Evolutionary conservation across 2,329 filamentous ascomycete species (phyloP).

Genomic region (Aspergillus sp.): DNA sequence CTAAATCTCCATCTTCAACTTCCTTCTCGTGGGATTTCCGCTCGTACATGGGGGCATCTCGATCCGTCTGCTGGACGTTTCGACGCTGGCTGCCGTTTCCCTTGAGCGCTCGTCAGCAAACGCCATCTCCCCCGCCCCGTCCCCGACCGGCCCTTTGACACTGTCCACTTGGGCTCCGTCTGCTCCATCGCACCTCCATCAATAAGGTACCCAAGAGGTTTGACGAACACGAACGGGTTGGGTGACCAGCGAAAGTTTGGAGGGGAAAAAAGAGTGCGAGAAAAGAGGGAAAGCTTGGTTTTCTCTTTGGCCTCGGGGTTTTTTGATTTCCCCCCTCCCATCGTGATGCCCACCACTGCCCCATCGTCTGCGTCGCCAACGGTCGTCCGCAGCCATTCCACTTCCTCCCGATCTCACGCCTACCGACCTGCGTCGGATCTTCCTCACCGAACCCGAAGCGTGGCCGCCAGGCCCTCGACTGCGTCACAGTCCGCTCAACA

Average conservation of each 20-base stretch:
- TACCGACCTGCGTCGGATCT: slow-evolving; percentile 37
- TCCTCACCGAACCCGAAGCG: slow-evolving; percentile 44
- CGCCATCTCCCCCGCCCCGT: slow-evolving; percentile 15
- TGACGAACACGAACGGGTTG: too few relatives aligned
- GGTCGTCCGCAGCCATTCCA: slow-evolving; percentile 48
- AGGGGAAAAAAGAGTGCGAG: background rate
- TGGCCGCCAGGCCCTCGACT: slow-evolving; percentile 37
- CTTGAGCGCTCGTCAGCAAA: slow-evolving; percentile 17
- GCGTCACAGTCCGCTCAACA: slow-evolving; percentile 30
- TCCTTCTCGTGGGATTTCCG: too few relatives aligned
- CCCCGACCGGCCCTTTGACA: slow-evolving; percentile 15
- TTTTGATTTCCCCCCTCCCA: slow-evolving; percentile 4
- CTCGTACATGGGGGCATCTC: too few relatives aligned
- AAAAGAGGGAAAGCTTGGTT: background rate
- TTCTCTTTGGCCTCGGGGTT: slow-evolving; percentile 1
- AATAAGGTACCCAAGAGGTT: background rate
- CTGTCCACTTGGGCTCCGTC: slow-evolving; percentile 8
- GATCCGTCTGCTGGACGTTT: slow-evolving; percentile 7
- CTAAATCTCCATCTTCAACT: too few relatives aligned
- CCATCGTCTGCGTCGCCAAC: slow-evolving; percentile 40
- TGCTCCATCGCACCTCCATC: background rate
- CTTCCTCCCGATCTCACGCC: slow-evolving; percentile 41
- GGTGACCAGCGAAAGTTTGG: background rate
- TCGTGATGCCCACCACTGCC: slow-evolving; percentile 44
- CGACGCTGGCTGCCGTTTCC: slow-evolving; percentile 10